Base-by-base conservation (phyloP, 1,284 basidiomycete species). In the Paramarasmius palmivorus region DNA sequence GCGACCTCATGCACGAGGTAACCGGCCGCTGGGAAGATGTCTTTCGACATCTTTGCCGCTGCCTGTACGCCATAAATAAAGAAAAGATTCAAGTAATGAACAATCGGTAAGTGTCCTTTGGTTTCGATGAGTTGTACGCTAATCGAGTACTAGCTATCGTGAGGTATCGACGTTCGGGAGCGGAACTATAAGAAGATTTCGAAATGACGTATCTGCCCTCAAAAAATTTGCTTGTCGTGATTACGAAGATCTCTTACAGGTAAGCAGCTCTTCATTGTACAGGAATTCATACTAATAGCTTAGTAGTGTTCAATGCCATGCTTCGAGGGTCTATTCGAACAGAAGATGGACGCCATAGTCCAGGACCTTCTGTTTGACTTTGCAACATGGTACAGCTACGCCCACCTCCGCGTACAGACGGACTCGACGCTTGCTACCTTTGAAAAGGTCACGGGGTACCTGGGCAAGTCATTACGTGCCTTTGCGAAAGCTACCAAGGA, bases 201-300 rank as follows among this genome's bases (percentile, higher is more conserved):
- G 59, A n/a, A 55, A 40, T 0, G 68, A 71, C 50, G 49, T 57
- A 0, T 69, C 64, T 5, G 67, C 65, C 42, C 63, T 68, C 63
- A 67, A 65, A 48, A 64, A 59, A 32, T 35, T 68, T 14, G 68
- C 67, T n/a, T 67, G 64, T 5, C 40, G 60, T 1, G 65, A 69
- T 26, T 69, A 62, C 46, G 65, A 71, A 49, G 65, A 67, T 51
- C 29, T 67, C 5, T 29, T 66, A 0, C 58, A 65, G 54, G 65
- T 61, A 49, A 34, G 58, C 73, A 72, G 5, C 4, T 12, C 12
- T 6, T 12, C 12, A 12, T 32, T 6, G 6, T 12, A 32, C 12
- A 6, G 29, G 12, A 32, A 12, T n/a, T n/a, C n/a, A n/a, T 44
- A 25, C n/a, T 44, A 14, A 7, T 20, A 19, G 23, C 17, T 25